phyloP scores from a whole-genome alignment of 768 basidiomycete species.

The Lactifluus rugatus region DNA sequence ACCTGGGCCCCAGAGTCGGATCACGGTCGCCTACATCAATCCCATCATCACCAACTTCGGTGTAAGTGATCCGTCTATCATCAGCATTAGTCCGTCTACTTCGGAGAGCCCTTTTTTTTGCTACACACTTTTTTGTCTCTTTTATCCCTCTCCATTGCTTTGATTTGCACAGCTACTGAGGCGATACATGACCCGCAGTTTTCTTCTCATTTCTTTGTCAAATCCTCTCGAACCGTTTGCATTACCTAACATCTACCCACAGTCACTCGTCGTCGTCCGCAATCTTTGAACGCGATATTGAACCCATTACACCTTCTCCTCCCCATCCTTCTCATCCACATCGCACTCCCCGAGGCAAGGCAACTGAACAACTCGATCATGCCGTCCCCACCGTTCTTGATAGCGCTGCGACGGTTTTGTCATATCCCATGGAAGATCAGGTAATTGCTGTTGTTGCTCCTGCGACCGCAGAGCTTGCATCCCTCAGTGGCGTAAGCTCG shows the following conservation, averaged over 20 bases:
- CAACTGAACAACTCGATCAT: conserved; percentile 65
- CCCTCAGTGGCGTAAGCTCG: conserved; percentile 50
- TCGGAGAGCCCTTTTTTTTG: background rate
- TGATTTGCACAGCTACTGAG: background rate
- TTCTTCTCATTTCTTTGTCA: background rate
- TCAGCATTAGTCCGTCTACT: background rate
- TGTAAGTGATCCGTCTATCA: conserved; percentile 37
- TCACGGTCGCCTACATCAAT: conserved; percentile 66
- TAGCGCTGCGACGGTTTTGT: conserved; percentile 66
- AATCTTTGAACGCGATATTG: conserved; percentile 89
- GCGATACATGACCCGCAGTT: background rate
- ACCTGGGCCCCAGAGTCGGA: conserved; percentile 41
- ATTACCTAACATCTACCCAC: conserved; percentile 14
- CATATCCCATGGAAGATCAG: conserved; percentile 35
- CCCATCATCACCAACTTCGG: conserved; percentile 69
- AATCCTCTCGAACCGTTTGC: background rate
- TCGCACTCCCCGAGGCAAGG: conserved; percentile 60
- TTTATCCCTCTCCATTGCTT: background rate
- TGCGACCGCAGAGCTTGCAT: conserved; percentile 27
- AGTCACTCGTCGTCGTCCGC: conserved; percentile 75
- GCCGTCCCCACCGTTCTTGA: conserved; percentile 82
- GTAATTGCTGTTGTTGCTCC: conserved; percentile 58
- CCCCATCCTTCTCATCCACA: conserved; percentile 50
- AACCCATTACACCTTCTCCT: conserved; percentile 42
- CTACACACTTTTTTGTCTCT: background rate